phyloP scores from a whole-genome alignment of 768 basidiomycete species.

The Mrakia frigida region DNA sequence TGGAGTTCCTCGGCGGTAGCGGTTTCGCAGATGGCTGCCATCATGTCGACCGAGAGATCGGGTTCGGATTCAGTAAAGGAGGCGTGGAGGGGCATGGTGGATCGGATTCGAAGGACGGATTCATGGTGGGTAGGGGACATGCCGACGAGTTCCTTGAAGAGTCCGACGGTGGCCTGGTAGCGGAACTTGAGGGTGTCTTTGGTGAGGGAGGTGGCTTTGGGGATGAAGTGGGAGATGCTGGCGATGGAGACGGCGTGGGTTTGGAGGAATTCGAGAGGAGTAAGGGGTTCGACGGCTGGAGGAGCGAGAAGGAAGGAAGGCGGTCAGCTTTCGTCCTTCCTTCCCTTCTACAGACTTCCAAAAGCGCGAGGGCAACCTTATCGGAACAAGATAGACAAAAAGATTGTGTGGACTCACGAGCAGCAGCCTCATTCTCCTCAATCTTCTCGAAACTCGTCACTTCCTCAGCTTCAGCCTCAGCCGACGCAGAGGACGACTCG shows the following conservation, averaged over 20 bases:
- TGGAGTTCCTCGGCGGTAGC: slow-evolving; percentile 70
- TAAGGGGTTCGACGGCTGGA: slow-evolving; percentile 40
- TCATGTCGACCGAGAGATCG: slow-evolving; percentile 66
- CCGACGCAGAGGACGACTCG: too few relatives aligned
- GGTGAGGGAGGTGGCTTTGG: slow-evolving; percentile 56
- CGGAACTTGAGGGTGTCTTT: neutral
- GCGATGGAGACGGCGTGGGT: slow-evolving; percentile 79
- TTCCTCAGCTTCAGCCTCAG: slow-evolving; percentile 20
- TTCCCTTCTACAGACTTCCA: neutral
- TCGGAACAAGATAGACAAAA: neutral
- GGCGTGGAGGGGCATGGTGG: neutral
- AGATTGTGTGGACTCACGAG: slow-evolving; percentile 7
- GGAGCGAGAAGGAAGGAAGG: neutral
- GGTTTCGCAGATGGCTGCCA: slow-evolving; percentile 93
- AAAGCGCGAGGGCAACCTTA: neutral
- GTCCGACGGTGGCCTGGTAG: neutral
- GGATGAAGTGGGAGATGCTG: slow-evolving; percentile 80
- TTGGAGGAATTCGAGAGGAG: slow-evolving; percentile 62
- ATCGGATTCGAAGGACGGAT: slow-evolving; percentile 55
- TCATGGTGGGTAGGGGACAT: slow-evolving; percentile 23
- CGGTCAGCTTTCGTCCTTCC: slow-evolving; percentile 10
- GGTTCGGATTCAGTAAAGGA: slow-evolving; percentile 59
- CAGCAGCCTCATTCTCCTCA: slow-evolving; percentile 17
- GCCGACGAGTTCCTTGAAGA: slow-evolving; percentile 18
- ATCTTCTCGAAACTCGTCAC: slow-evolving; percentile 42